Evolutionary conservation across 768 basidiomycete species (phyloP).

Genomic region (Mycena polygramma): DNA sequence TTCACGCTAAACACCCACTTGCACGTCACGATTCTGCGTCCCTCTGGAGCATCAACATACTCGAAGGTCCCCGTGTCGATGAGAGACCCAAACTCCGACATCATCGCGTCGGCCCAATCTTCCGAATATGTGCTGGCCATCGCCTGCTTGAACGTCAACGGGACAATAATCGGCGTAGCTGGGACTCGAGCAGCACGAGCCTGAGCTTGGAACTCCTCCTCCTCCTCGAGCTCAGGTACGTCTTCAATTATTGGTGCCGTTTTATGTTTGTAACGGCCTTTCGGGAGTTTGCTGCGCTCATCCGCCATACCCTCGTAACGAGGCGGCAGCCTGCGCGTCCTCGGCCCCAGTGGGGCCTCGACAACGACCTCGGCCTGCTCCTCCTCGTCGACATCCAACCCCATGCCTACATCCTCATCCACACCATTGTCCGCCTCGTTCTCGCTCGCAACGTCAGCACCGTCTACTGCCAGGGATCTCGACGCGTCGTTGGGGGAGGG

Average conservation of each 20-base stretch:
- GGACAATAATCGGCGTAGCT: background rate
- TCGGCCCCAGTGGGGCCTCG: background rate
- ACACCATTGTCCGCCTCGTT: background rate
- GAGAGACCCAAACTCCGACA: background rate
- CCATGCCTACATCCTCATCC: background rate
- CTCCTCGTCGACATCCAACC: background rate
- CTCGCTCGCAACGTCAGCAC: background rate
- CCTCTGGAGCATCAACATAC: background rate
- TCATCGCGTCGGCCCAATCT: conserved; percentile 2
- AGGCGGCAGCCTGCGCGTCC: background rate
- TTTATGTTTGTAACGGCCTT: conserved; percentile 1
- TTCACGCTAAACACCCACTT: conserved; percentile 8
- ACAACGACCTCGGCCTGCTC: background rate
- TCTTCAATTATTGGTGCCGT: background rate
- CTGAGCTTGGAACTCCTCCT: conserved; percentile 5
- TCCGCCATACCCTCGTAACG: background rate
- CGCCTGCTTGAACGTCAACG: conserved; percentile 2
- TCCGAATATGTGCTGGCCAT: background rate
- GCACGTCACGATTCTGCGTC: background rate
- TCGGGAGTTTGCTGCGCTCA: background rate
- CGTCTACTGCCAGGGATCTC: background rate
- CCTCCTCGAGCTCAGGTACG: conserved; percentile 5
- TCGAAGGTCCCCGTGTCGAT: background rate
- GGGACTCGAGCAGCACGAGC: background rate
- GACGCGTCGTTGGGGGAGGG: background rate